A percentile compares a stretch with the other conserved stretches of the same genome.
These are phyloP conservation scores for Exobasidium rhododendri DNA, from an alignment of 1,284 basidiomycete genomes.

Conservation along the genomic window DNA sequence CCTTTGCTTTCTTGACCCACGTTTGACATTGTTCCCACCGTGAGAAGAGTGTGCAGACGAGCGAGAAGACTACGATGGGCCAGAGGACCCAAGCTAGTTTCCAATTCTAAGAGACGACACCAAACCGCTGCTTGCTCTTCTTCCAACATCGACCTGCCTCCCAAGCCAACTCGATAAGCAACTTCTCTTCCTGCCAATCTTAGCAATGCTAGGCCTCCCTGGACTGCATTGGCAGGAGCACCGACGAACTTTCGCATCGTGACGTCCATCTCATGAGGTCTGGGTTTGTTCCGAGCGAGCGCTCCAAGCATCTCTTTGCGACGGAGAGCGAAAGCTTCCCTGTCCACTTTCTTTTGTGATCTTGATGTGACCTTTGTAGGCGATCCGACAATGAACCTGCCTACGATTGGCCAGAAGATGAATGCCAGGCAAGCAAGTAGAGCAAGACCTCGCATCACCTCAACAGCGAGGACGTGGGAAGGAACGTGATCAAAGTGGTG, in stretches of 20 bases:
- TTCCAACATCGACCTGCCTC: background rate
- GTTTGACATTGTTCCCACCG: slow-evolving; percentile 25
- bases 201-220: background rate
- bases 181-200: background rate
- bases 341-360: slow-evolving; percentile 7
- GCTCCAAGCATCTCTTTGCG: slow-evolving; percentile 18
- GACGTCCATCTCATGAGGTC: slow-evolving; percentile 19
- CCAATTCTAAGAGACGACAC: slow-evolving; percentile 33
- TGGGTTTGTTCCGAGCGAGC: slow-evolving; percentile 12
- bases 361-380: slow-evolving; percentile 2
- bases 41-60: slow-evolving; percentile 33
- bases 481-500: slow-evolving; percentile 40
- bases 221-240: slow-evolving; percentile 18
- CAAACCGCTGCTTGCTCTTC: slow-evolving; percentile 22
- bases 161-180: background rate
- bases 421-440: slow-evolving; percentile 31
- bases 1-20: slow-evolving; percentile 5
- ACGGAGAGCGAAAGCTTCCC: slow-evolving; percentile 15
- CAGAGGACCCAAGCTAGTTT: slow-evolving; percentile 28
- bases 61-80: slow-evolving; percentile 29
- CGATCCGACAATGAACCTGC: slow-evolving; percentile 14
- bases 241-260: slow-evolving; percentile 18
- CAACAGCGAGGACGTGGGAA: slow-evolving; percentile 34
- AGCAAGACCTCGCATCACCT: slow-evolving; percentile 34
- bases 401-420: slow-evolving; percentile 31